Evolutionary conservation across 768 basidiomycete genomes (phyloP), one percentile per base, ranked within the genome.

Genomic region (Agaricus sinodeliciosus): DNA sequence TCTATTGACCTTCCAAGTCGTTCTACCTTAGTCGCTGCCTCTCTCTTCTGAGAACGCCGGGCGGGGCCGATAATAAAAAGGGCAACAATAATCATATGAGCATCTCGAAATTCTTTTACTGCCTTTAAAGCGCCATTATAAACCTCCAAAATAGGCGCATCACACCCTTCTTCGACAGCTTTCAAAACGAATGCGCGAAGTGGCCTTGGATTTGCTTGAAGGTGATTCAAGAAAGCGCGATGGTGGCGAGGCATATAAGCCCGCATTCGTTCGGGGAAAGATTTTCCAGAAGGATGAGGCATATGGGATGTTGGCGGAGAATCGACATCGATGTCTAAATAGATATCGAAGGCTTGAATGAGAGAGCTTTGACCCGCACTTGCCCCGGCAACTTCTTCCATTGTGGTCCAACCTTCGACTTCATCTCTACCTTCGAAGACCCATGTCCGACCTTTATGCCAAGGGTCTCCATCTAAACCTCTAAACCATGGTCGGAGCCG

Each of bases 161-260:
- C 62, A 42, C 45, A 7, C 45, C 13, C 51, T 42, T 51, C 50
- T 9, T 52, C 48, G 4, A 58, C 26, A 31, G 51, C 57, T 18
- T 56, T 26, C 31, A 57, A 49, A 5, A 87, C 82, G 31, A 90
- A 68, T 15, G 66, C 63, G 28, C 88, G 78, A 11, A 90, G 68
- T 0, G 83, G 79, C 1, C 83, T 77, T 2, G 82, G 82, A 51
- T 76, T 80, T 9, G 69, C 64, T 9, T 74, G 64, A 25, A 93
- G 78, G 63, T 90, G 86, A 48, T 70, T 72, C 25, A 93, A 70
- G 69, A 91, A 92, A n/a, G 78, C 70, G 25, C 88, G 84, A 62
- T 92, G 90, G 57, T 84, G 80, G 9, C 80, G 76, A 5, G 90
- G 88, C 90, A 93, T 93, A 67, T 93, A 92, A 6, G 70, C 66